phyloP scores from a whole-genome alignment of 2,329 filamentous ascomycete genomes.

The Epichloe gansuensis region DNA sequence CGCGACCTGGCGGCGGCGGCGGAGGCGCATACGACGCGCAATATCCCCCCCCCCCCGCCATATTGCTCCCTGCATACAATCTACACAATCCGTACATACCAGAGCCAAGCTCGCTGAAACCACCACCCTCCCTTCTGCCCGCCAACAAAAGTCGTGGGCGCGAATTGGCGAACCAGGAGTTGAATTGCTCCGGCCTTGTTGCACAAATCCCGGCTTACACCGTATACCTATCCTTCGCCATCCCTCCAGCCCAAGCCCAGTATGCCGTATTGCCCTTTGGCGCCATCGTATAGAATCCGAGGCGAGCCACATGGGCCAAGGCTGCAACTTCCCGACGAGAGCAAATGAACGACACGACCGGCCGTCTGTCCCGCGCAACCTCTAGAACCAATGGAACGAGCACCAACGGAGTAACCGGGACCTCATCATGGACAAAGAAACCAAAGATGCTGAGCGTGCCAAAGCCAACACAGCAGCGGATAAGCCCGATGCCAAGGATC shows the following conservation, averaged over 20 bases:
- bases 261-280: slow-evolving; percentile 4
- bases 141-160: not conserved
- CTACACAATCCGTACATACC: no score
- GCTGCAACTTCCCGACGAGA: slow-evolving; percentile 17
- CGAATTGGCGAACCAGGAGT: slow-evolving; percentile 1
- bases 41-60: no score
- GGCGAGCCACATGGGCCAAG: slow-evolving; percentile 1
- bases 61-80: no score
- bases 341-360: slow-evolving; percentile 19
- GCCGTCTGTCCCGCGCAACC: slow-evolving; percentile 19
- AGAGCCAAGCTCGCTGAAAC: not conserved
- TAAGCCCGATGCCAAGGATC: slow-evolving; percentile 6
- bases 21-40: no score
- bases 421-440: slow-evolving; percentile 18
- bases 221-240: not conserved
- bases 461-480: slow-evolving; percentile 15
- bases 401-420: slow-evolving; percentile 19
- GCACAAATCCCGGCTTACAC: not conserved
- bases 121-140: not conserved
- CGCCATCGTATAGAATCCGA: slow-evolving; percentile 1
- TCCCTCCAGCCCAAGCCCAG: slow-evolving; percentile 3
- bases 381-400: slow-evolving; percentile 16
- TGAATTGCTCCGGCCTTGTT: not conserved
- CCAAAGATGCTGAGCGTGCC: slow-evolving; percentile 16
- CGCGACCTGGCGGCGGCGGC: no score